A percentile compares a stretch with the other conserved stretches of the same genome.
These are phyloP conservation scores for Coprinellus micaceus DNA, from an alignment of 768 basidiomycete genomes.

Conservation along the genomic window DNA sequence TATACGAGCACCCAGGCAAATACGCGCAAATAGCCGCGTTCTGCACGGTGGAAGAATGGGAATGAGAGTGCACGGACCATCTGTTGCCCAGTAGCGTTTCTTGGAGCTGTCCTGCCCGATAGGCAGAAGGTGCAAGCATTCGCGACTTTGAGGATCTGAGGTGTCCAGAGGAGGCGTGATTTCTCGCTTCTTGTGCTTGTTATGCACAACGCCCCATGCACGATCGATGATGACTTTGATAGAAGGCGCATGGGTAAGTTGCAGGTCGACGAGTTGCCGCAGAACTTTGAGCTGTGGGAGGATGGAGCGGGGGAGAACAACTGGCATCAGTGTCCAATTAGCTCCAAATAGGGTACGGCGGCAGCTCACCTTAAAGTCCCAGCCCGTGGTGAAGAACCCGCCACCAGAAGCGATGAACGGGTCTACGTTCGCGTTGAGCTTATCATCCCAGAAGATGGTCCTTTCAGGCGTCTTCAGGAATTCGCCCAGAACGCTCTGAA, in stretches of 20 bases:
- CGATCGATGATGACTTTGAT: conserved; percentile 74
- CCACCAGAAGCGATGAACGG: conserved; percentile 63
- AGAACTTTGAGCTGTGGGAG: conserved; percentile 67
- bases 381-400: conserved; percentile 78
- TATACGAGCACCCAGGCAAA: conserved; percentile 53
- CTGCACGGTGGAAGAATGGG: conserved; percentile 22
- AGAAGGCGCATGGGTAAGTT: conserved; percentile 63
- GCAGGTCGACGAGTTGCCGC: conserved; percentile 82
- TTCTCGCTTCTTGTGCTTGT: conserved; percentile 80
- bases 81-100: conserved; percentile 82
- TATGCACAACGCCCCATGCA: conserved; percentile 82
- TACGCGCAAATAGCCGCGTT: conserved; percentile 62
- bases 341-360: neutral
- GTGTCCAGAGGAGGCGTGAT: conserved; percentile 51
- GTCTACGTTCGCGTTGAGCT: conserved; percentile 61
- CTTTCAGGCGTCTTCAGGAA: conserved; percentile 71
- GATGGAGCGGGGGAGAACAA: conserved; percentile 9
- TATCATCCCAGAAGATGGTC: conserved; percentile 79
- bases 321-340: conserved; percentile 6
- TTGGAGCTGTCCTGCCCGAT: conserved; percentile 73
- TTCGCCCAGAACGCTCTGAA: conserved; percentile 65
- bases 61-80: conserved; percentile 70
- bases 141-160: conserved; percentile 62
- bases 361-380: conserved; percentile 73
- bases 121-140: conserved; percentile 61